phyloP scores from a whole-genome alignment of 495 filamentous ascomycete genomes.

The Chaetomium cochliodes region DNA sequence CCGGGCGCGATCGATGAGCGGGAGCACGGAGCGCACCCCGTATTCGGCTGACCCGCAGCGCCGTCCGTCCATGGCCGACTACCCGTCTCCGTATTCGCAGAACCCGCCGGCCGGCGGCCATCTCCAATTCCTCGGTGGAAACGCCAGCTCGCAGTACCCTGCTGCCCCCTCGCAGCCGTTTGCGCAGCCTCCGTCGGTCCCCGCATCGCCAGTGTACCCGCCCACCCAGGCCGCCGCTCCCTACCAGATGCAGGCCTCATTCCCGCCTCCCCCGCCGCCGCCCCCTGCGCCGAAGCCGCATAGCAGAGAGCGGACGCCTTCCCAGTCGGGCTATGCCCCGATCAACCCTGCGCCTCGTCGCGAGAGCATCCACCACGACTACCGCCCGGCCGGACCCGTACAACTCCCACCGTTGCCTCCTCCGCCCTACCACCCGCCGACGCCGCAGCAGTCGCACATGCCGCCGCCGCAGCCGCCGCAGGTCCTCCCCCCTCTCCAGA shows the following conservation, averaged over 20 bases:
- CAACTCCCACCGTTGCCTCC: slow-evolving; percentile 25
- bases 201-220: slow-evolving; percentile 47
- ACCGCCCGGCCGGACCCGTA: slow-evolving; percentile 19
- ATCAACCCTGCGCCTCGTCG: slow-evolving; percentile 31
- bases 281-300: slow-evolving; percentile 40
- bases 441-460: slow-evolving; percentile 4
- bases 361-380: slow-evolving; percentile 27
- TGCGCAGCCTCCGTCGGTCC: slow-evolving; percentile 48
- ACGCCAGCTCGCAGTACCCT: slow-evolving; percentile 34
- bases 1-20: slow-evolving; percentile 73
- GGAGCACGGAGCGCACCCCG: slow-evolving; percentile 56
- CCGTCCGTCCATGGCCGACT: slow-evolving; percentile 57
- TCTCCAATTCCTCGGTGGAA: slow-evolving; percentile 37
- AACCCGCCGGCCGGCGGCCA: slow-evolving; percentile 39
- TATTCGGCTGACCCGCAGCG: slow-evolving; percentile 51
- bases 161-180: slow-evolving; percentile 46
- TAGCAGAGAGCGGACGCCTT: slow-evolving; percentile 32
- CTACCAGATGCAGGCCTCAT: slow-evolving; percentile 30
- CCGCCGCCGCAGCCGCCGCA: slow-evolving; percentile 12
- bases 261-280: slow-evolving; percentile 46
- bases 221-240: slow-evolving; percentile 23
- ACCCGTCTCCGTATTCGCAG: slow-evolving; percentile 43
- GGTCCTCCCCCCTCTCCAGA: slow-evolving; percentile 28
- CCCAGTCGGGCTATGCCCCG: slow-evolving; percentile 32
- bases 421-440: slow-evolving; percentile 12